phyloP scores from a whole-genome alignment of 345 rosid genomes.

The Microcos paniculata region DNA sequence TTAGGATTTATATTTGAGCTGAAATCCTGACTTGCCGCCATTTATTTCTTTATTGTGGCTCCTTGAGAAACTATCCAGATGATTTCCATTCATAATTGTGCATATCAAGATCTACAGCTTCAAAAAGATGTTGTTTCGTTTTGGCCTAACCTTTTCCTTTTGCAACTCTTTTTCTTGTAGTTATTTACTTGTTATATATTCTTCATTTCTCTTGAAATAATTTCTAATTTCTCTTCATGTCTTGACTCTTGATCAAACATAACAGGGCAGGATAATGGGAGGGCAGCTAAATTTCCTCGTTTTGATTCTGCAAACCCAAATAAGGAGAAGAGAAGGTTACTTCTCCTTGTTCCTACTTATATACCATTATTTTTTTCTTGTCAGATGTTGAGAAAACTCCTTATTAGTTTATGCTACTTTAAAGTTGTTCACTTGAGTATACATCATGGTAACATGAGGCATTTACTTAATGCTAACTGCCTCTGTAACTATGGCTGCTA shows the following conservation, averaged over 20 bases:
- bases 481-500: background rate
- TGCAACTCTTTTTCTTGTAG: too few relatives aligned
- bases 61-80: background rate
- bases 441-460: background rate
- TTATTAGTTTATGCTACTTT: background rate
- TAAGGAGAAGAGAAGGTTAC: conserved; percentile 6
- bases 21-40: too few relatives aligned
- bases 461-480: background rate
- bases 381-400: background rate
- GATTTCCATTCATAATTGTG: background rate
- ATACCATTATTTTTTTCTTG: background rate
- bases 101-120: background rate
- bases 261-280: conserved; percentile 9
- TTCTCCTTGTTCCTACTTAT: background rate
- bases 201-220: background rate
- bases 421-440: background rate
- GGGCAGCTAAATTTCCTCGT: background rate
- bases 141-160: too few relatives aligned
- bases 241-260: too few relatives aligned
- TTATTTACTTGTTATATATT: background rate
- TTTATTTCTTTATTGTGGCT: background rate
- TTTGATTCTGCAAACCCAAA: background rate
- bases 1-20: too few relatives aligned
- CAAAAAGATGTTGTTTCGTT: background rate
- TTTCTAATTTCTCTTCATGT: background rate